Evolutionary conservation across 129 eudicot genomes (phyloP), one percentile per base, ranked within the genome.

Genomic region (Centaurea solstitialis): DNA sequence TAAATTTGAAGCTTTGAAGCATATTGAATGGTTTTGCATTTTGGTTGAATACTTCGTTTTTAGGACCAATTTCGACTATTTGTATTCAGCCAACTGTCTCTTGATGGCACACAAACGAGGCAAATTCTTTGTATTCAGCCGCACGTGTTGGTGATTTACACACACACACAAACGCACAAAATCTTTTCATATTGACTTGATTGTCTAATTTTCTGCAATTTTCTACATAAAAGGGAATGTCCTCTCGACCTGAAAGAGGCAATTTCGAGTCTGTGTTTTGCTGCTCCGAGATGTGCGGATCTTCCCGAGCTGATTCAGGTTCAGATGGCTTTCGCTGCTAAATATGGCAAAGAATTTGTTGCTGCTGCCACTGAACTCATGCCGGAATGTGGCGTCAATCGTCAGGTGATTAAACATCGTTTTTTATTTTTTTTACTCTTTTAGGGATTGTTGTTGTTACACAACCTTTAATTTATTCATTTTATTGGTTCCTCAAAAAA

Each of bases 371-470:
- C 99, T 3, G 99, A 95, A 84, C 92, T 95, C 72, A 84, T 89
- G 92, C 99, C 99, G 26, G 98, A 95, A 75, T 95, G 99, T 84
- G 99, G 99, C 41, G 99, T 95, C 79, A 92, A 92, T 81, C 99
- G 98, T 9, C 99, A 95, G 99, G 99, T 95, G 61, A 64, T 70
- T 24, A 71, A 30, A 74, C 37, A 6, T 73, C 38, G 15, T 69
- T 0, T n/a, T 47, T 24, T 68, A 0, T 20, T 67, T 68, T 30
- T 43, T 74, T 83, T 15, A 43, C 21, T 45, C 21, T 45, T 62
- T 35, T 72, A 71, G 72, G 67, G 22, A 73, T 76, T 38, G 33
- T 75, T 64, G 21, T 38, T 72, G 50, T 30, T 65, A 39, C n/a
- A 2, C 24, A 23, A 6, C 40, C 22, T 62, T 18, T 39, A 1